A percentile compares a stretch with the other conserved stretches of the same genome.
Conservation (phyloP, 495 filamentous ascomycete species). For the Penicillium diatomitis region DNA sequence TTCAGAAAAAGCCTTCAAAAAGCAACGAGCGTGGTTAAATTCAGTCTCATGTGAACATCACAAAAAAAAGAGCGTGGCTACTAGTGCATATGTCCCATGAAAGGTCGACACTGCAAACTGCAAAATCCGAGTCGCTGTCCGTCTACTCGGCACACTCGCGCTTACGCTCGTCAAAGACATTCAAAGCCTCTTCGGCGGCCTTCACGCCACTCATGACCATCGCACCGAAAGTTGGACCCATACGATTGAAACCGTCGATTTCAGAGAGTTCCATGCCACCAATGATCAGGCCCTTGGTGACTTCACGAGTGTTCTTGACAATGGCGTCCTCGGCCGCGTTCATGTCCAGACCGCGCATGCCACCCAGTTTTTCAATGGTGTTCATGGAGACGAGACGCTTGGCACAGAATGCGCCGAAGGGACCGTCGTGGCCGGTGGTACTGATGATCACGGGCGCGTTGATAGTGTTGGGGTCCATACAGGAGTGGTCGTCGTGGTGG, state of each 20-base stretch:
- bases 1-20: too few species aligned
- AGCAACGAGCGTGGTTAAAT: too few species aligned
- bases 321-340: conserved; percentile 82
- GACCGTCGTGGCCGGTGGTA: conserved; percentile 85
- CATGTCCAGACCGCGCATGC: conserved; percentile 91
- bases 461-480: conserved; percentile 96
- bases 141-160: conserved; percentile 43
- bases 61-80: conserved; percentile 1
- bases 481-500: conserved; percentile 85
- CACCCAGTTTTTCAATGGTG: conserved; percentile 69
- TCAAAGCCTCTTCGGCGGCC: conserved; percentile 75
- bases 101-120: too few species aligned
- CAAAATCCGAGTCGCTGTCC: not conserved
- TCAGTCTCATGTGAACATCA: not conserved
- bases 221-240: conserved; percentile 72
- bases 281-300: conserved; percentile 79
- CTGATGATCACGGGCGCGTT: conserved; percentile 78
- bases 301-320: conserved; percentile 78
- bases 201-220: conserved; percentile 82
- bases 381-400: conserved; percentile 80
- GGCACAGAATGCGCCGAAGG: conserved; percentile 80
- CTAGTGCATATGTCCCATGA: too few species aligned
- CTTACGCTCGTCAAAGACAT: conserved; percentile 69
- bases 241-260: conserved; percentile 81
- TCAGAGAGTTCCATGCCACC: conserved; percentile 90